Percentiles rank a stretch among this genome's conserved stretches.
phyloP scores from a whole-genome alignment of 177 flowering plant species.

The Vitis hybrid region DNA sequence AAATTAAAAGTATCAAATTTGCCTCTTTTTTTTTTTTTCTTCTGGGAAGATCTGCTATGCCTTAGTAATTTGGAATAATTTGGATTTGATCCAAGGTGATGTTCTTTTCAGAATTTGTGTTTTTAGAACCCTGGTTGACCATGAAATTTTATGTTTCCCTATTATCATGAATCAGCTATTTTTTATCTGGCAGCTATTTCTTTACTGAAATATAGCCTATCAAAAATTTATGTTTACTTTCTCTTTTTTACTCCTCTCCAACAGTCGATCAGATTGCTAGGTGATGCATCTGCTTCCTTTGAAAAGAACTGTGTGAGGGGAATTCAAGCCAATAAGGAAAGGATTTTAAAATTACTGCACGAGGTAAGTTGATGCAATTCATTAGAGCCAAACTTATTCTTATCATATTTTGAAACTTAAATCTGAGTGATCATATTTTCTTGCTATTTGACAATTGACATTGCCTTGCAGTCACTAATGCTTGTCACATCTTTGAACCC shows the following conservation, averaged over 20 bases:
- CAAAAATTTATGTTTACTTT: too few relatives aligned
- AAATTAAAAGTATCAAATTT: too few relatives aligned
- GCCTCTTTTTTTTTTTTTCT: too few relatives aligned
- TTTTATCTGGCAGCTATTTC: too few relatives aligned
- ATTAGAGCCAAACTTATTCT: neutral
- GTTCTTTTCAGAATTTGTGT: too few relatives aligned
- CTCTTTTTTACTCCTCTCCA: conserved; percentile 7
- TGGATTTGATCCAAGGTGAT: too few relatives aligned
- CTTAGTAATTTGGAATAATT: too few relatives aligned
- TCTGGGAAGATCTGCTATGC: too few relatives aligned
- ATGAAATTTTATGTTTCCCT: too few relatives aligned
- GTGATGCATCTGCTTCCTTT: conserved; percentile 95
- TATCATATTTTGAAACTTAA: conserved; percentile 3
- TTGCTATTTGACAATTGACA: conserved; percentile 3
- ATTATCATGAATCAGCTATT: too few relatives aligned
- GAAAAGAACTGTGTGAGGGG: conserved; percentile 97
- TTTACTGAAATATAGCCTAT: too few relatives aligned
- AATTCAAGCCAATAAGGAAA: conserved; percentile 82
- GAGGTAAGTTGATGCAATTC: conserved; percentile 50
- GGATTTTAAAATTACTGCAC: conserved; percentile 87
- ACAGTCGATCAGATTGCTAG: conserved; percentile 89
- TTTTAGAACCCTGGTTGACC: too few relatives aligned
- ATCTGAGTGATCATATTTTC: conserved; percentile 16
- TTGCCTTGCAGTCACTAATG: conserved; percentile 89
- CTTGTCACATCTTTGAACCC: conserved; percentile 96